These are phyloP conservation scores for Sphagnum fallax DNA, from an alignment of 228 moss, liverwort and hornwort species.

Conservation along the genomic window DNA sequence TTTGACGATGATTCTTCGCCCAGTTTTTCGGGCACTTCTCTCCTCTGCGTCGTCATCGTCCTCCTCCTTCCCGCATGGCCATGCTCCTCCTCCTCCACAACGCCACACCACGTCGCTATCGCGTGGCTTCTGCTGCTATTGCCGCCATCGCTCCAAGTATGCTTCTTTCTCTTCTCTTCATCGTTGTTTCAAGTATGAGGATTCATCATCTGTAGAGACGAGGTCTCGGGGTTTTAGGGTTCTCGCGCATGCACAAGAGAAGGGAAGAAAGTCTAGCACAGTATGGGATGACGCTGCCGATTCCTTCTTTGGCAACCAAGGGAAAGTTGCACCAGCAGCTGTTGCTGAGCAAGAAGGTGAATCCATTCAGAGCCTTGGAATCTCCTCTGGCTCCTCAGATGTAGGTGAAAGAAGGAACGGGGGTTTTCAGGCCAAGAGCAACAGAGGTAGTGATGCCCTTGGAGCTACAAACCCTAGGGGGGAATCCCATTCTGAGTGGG, in stretches of 20 bases:
- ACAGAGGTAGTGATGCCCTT: neutral
- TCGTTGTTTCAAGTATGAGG: too few relatives aligned
- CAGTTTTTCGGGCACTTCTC: too few relatives aligned
- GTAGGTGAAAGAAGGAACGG: neutral
- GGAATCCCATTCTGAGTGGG: neutral
- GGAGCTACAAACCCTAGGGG: neutral
- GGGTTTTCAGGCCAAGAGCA: neutral
- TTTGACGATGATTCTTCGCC: too few relatives aligned
- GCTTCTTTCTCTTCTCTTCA: too few relatives aligned
- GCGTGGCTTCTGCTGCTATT: too few relatives aligned
- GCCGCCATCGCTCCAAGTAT: too few relatives aligned
- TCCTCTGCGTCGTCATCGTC: too few relatives aligned
- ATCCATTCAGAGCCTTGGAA: neutral
- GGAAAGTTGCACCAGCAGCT: conserved; percentile 4
- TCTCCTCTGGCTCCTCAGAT: conserved; percentile 6
- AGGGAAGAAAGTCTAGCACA: conserved; percentile 20
- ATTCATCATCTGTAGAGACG: too few relatives aligned
- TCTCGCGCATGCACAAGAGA: conserved; percentile 35
- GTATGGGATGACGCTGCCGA: conserved; percentile 57
- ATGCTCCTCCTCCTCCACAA: too few relatives aligned
- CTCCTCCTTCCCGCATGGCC: too few relatives aligned
- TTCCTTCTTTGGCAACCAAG: conserved; percentile 37
- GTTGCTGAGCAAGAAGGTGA: neutral
- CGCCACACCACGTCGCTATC: too few relatives aligned
- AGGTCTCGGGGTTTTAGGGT: conserved; percentile 8